Evolutionary conservation across 2,329 filamentous ascomycete genomes (phyloP).

Genomic region (Sporothrix brasiliensis): DNA sequence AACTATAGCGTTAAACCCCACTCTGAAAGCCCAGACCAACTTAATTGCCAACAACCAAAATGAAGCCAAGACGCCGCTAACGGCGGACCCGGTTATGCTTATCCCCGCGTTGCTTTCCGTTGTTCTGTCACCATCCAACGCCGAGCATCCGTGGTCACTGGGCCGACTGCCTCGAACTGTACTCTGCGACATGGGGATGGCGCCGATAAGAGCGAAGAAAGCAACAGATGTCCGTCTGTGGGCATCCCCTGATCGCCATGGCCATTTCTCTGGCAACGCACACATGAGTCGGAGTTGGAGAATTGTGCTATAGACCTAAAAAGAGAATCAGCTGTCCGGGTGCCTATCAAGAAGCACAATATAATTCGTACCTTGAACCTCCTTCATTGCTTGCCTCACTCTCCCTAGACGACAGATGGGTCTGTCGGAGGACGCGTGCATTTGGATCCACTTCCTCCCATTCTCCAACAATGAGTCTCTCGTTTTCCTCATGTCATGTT

Average conservation of each 20-base stretch:
- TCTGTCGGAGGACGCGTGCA: not conserved
- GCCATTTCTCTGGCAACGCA: too few species aligned
- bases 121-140: not conserved
- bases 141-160: not conserved
- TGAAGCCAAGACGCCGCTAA: not conserved
- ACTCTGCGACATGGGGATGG: not conserved
- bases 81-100: slow-evolving; percentile 7
- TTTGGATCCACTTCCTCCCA: not conserved
- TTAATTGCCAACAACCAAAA: not conserved
- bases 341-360: not conserved
- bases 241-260: not conserved
- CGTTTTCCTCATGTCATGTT: not conserved
- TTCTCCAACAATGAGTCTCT: not conserved
- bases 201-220: not conserved
- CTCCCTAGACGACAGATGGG: not conserved
- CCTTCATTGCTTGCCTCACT: not conserved
- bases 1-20: not conserved
- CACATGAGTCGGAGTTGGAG: too few species aligned
- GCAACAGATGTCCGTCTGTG: too few species aligned
- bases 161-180: not conserved
- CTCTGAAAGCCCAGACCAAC: not conserved
- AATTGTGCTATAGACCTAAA: too few species aligned
- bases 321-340: not conserved
- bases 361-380: not conserved
- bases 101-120: not conserved